A percentile compares a stretch with the other conserved stretches of the same genome.
Evolutionary conservation across 495 filamentous ascomycete species (phyloP).

Genomic region (Sabuloglossum arenarium): DNA sequence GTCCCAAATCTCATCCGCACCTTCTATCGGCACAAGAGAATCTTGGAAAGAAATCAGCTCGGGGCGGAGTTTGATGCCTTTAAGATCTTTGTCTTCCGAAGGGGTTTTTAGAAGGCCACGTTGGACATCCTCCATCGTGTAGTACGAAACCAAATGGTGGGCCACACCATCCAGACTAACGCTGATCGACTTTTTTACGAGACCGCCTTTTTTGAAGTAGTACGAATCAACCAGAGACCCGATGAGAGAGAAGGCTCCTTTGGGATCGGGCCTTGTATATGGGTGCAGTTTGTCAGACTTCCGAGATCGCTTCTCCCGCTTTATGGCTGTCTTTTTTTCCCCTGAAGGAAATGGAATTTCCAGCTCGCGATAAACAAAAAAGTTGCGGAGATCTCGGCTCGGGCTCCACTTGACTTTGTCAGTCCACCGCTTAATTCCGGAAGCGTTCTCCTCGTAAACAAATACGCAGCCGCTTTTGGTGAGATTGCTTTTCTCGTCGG

Average conservation of each 20-base stretch:
- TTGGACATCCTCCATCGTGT: constrained; percentile 55
- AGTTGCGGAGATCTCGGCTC: constrained; percentile 72
- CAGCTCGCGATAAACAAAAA: constrained; percentile 75
- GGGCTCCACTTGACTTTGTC: constrained; percentile 81
- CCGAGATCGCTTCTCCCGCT: constrained; percentile 29
- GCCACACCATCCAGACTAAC: constrained; percentile 44
- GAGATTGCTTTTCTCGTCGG: constrained; percentile 51
- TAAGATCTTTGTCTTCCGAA: constrained; percentile 31
- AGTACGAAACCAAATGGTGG: constrained; percentile 80
- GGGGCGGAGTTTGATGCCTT: constrained; percentile 31
- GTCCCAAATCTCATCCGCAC: constrained; percentile 19
- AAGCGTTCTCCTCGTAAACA: constrained; percentile 74
- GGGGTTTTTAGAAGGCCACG: constrained; percentile 36
- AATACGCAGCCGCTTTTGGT: constrained; percentile 73
- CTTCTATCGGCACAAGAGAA: constrained; percentile 48
- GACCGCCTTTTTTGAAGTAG: constrained; percentile 60
- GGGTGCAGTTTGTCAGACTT: constrained; percentile 30
- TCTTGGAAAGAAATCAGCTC: constrained; percentile 44
- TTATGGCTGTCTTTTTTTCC: constrained; percentile 75
- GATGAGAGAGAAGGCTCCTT: constrained; percentile 27
- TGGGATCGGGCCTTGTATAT: constrained; percentile 7
- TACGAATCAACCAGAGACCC: constrained; percentile 77
- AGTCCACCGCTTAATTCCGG: constrained; percentile 86
- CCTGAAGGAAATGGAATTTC: constrained; percentile 65
- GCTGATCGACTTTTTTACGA: constrained; percentile 86